These are phyloP conservation scores for Sporothrix inflata DNA, from an alignment of 2,329 filamentous ascomycete species.

Conservation along the genomic window DNA sequence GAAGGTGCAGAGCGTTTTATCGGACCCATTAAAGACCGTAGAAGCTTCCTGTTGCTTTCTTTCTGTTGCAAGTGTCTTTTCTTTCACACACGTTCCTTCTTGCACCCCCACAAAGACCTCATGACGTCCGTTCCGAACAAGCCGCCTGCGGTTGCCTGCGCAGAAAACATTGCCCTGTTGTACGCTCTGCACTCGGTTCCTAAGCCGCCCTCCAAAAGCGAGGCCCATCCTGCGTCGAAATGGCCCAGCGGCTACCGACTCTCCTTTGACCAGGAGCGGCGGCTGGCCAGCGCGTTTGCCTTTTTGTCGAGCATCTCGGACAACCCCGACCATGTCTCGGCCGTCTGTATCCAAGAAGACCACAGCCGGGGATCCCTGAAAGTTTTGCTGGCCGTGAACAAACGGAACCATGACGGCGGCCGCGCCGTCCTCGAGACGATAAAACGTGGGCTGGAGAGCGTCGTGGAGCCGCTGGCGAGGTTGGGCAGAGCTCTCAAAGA, in stretches of 20 bases:
- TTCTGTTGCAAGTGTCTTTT: too few relatives aligned
- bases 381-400: constrained; percentile 19
- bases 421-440: neutral
- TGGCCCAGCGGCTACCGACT: neutral
- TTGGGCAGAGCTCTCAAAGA: neutral
- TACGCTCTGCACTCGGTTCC: neutral
- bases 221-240: neutral
- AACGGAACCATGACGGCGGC: neutral
- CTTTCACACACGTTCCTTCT: too few relatives aligned
- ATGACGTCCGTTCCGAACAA: neutral
- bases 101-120: too few relatives aligned
- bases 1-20: too few relatives aligned
- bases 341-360: constrained; percentile 20
- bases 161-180: constrained; percentile 21
- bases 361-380: neutral
- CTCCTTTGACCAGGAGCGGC: neutral
- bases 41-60: too few relatives aligned
- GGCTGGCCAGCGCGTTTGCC: neutral
- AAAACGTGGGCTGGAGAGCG: neutral
- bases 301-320: constrained; percentile 17
- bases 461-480: neutral
- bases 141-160: constrained; percentile 13
- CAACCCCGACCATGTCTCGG: constrained; percentile 8
- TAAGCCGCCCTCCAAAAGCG: neutral
- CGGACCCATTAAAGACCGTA: too few relatives aligned